Percentiles rank a stretch among this genome's conserved stretches.
phyloP scores from a whole-genome alignment of 257 asterid genomes.

The Galeopsis tetrahit region DNA sequence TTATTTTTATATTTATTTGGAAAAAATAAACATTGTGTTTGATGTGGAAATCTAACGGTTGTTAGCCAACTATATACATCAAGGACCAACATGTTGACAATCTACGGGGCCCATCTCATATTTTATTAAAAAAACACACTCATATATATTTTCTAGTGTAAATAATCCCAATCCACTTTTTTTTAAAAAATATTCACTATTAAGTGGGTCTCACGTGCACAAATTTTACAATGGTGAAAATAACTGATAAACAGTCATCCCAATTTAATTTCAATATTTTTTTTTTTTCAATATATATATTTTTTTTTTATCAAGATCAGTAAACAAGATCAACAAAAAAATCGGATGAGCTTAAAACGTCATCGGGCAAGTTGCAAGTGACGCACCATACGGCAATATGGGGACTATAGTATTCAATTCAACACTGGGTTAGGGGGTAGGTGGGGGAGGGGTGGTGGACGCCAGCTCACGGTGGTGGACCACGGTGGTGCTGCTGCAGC shows the following conservation, averaged over 20 bases:
- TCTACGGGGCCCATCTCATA: conserved; percentile 35
- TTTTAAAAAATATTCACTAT: too few relatives aligned
- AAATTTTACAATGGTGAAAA: too few relatives aligned
- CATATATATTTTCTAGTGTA: neutral
- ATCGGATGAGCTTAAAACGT: neutral
- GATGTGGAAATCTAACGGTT: conserved; percentile 55
- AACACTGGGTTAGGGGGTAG: neutral
- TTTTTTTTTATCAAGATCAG: too few relatives aligned
- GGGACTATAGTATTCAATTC: conserved; percentile 2
- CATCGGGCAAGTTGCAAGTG: conserved; percentile 13
- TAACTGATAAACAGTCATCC: neutral
- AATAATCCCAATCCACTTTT: neutral
- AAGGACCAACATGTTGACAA: conserved; percentile 42
- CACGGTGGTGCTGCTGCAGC: neutral
- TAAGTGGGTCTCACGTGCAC: too few relatives aligned
- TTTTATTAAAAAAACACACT: neutral
- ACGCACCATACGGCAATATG: conserved; percentile 19
- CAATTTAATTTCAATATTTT: neutral
- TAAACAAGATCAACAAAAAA: too few relatives aligned
- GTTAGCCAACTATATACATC: conserved; percentile 51
- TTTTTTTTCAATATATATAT: too few relatives aligned
- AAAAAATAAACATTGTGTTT: neutral
- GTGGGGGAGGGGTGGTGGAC: conserved; percentile 44
- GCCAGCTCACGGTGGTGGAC: conserved; percentile 51
- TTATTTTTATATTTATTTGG: too few relatives aligned